Evolutionary conservation across 345 rosid genomes (phyloP).

Genomic region (Syzygium grande): DNA sequence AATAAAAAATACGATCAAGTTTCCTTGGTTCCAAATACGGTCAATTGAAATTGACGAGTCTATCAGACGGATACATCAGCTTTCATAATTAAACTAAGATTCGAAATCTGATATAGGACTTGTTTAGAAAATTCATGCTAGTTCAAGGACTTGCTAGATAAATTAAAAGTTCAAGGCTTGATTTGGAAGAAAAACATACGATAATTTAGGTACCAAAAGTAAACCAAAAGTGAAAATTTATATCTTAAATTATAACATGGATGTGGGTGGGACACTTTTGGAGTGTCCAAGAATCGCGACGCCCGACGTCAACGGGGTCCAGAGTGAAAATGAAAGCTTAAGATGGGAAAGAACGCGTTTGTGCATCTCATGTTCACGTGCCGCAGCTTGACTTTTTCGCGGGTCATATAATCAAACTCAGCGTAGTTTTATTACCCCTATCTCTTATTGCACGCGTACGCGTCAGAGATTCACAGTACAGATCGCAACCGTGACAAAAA

Average conservation of each 20-base stretch:
- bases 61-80: neutral
- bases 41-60: neutral
- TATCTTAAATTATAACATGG: neutral
- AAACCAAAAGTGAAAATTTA: neutral
- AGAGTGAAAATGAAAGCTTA: neutral
- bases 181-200: neutral
- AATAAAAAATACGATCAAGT: rapidly evolving
- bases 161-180: neutral
- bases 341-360: neutral
- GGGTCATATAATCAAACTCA: no score
- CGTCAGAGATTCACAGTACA: neutral
- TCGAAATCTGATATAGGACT: rapidly evolving
- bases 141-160: neutral
- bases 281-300: neutral
- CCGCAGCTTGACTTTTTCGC: neutral
- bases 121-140: no score
- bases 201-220: neutral
- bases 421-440: neutral
- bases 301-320: neutral
- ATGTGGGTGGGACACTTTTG: neutral
- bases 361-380: neutral
- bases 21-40: rapidly evolving
- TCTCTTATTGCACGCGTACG: neutral
- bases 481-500: neutral
- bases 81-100: neutral